Conservation (phyloP, 805 yeast genomes). For the Candida patagonica region DNA sequence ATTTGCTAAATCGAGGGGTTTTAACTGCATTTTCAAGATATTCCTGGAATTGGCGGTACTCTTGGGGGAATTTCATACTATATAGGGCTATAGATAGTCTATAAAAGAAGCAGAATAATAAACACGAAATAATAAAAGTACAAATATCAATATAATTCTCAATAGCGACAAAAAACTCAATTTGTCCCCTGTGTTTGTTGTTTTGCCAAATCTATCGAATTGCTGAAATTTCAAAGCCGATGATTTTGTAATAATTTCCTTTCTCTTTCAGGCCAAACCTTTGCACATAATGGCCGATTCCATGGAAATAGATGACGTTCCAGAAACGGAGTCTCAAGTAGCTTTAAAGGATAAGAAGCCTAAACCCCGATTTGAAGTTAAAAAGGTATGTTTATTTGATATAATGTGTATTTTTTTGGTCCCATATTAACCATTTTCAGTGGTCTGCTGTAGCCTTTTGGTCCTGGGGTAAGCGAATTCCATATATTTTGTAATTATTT, state of each 20-base stretch:
- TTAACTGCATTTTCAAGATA: not conserved
- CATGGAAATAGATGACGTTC: conserved; percentile 15
- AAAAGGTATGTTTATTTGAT: conserved; percentile 37
- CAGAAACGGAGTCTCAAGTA: conserved; percentile 1
- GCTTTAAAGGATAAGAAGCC: conserved; percentile 13
- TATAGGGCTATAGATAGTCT: too few species aligned
- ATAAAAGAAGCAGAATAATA: too few species aligned
- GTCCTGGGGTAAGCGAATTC: conserved; percentile 73
- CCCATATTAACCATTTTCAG: conserved; percentile 16
- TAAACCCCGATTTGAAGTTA: conserved; percentile 79
- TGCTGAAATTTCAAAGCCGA: too few species aligned
- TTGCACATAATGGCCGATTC: conserved; percentile 12
- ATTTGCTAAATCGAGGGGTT: not conserved
- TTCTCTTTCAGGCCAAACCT: not conserved
- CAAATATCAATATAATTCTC: too few species aligned
- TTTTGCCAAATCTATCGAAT: too few species aligned
- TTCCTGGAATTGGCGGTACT: not conserved
- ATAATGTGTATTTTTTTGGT: not conserved
- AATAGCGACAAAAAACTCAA: too few species aligned
- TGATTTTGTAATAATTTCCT: not conserved
- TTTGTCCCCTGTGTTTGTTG: too few species aligned
- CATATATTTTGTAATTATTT: not conserved
- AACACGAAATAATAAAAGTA: too few species aligned
- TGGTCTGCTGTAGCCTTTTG: conserved; percentile 99
- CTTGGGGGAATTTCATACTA: not conserved